These are phyloP conservation scores for Diaporthe helianthi DNA, from an alignment of 2,329 filamentous ascomycete species.

Conservation along the genomic window DNA sequence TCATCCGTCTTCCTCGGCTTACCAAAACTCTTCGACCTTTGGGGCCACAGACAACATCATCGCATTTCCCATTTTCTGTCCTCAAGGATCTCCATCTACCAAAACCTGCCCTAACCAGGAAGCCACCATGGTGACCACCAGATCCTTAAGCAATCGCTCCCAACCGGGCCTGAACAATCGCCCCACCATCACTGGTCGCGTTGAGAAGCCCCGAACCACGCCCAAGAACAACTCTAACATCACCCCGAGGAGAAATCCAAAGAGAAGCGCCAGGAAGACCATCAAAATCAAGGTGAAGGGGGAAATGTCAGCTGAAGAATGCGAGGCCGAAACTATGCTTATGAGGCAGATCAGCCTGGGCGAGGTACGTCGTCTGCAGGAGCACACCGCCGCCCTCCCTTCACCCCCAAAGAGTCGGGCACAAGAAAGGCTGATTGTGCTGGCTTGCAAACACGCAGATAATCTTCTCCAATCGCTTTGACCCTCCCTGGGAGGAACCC, in stretches of 20 bases:
- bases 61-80: not conserved
- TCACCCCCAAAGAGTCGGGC: no score
- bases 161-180: not conserved
- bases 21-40: not conserved
- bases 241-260: not conserved
- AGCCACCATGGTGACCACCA: not conserved
- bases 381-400: not conserved
- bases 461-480: not conserved
- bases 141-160: not conserved
- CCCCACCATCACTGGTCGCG: not conserved
- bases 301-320: not conserved
- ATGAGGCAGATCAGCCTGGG: not conserved
- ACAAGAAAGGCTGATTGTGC: not conserved
- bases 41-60: not conserved
- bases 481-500: not conserved
- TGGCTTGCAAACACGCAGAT: not conserved
- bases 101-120: not conserved
- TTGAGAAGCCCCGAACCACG: not conserved
- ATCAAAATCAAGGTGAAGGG: not conserved
- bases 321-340: not conserved
- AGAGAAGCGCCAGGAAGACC: not conserved
- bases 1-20: no score
- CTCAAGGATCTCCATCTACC: no score
- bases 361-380: not conserved
- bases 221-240: no score